Evolutionary conservation across 1,284 basidiomycete species (phyloP).

Genomic region (Pisolithus thermaeus): DNA sequence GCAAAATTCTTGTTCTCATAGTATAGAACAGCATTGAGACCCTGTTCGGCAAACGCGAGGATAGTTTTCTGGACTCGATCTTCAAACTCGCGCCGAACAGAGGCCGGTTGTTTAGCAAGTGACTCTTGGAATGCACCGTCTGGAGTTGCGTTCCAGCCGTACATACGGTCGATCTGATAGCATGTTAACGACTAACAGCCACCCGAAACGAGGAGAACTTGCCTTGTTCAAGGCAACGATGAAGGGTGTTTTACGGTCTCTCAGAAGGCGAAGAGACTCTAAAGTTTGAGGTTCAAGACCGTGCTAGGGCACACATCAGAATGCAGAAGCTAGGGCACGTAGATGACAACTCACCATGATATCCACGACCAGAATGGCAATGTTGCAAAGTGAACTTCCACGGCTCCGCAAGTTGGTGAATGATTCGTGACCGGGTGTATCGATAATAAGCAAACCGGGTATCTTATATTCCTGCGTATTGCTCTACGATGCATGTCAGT

Average conservation of each 20-base stretch:
- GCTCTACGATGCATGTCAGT: slow-evolving; percentile 41
- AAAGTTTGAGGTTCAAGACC: slow-evolving; percentile 97
- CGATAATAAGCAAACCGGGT: slow-evolving; percentile 94
- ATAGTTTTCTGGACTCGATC: slow-evolving; percentile 84
- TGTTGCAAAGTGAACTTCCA: slow-evolving; percentile 98
- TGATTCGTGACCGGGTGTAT: slow-evolving; percentile 99
- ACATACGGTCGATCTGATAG: slow-evolving; percentile 89
- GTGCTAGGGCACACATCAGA: slow-evolving; percentile 51
- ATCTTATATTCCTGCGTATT: slow-evolving; percentile 90
- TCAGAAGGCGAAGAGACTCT: slow-evolving; percentile 89
- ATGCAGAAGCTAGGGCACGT: slow-evolving; percentile 3
- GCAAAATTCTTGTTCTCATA: slow-evolving; percentile 98
- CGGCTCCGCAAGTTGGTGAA: slow-evolving; percentile 97
- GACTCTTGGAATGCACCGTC: slow-evolving; percentile 93
- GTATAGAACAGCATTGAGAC: slow-evolving; percentile 92
- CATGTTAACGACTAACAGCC: slow-evolving; percentile 10
- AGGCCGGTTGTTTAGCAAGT: slow-evolving; percentile 75
- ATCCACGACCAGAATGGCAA: slow-evolving; percentile 98
- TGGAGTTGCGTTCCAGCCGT: slow-evolving; percentile 90
- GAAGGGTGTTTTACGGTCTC: slow-evolving; percentile 96
- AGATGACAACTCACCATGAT: slow-evolving; percentile 70
- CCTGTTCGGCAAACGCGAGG: slow-evolving; percentile 95
- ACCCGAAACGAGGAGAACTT: slow-evolving; percentile 6
- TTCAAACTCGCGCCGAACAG: slow-evolving; percentile 91
- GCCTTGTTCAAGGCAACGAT: slow-evolving; percentile 99